Evolutionary conservation across 2,329 filamentous ascomycete species (phyloP).

Genomic region (Pseudocercospora fuligena): DNA sequence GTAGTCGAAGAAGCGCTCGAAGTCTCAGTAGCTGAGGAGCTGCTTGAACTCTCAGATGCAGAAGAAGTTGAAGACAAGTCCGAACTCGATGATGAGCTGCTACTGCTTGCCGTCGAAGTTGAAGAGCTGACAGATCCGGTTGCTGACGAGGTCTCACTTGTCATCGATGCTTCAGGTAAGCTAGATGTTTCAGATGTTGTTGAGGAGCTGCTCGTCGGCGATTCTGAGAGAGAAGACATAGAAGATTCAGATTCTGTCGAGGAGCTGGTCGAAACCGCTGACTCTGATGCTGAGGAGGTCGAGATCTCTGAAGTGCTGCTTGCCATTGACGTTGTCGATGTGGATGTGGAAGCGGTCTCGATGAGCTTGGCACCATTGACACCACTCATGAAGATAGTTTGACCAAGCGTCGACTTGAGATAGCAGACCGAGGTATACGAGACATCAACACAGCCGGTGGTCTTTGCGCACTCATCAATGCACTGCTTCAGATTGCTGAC

Average conservation of each 20-base stretch:
- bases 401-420: constrained; percentile 38
- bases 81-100: too few relatives aligned
- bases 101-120: too few relatives aligned
- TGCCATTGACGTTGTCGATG: constrained; percentile 4
- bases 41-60: background rate
- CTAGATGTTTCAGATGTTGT: too few relatives aligned
- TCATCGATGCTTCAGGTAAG: too few relatives aligned
- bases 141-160: too few relatives aligned
- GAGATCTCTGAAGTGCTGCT: background rate
- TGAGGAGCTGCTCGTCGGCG: too few relatives aligned
- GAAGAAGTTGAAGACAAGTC: background rate
- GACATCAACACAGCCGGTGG: constrained; percentile 40
- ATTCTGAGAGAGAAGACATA: too few relatives aligned
- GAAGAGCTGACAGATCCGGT: too few relatives aligned
- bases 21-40: constrained; percentile 1
- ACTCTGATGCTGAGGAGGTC: too few relatives aligned
- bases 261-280: too few relatives aligned
- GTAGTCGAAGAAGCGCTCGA: background rate
- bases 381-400: constrained; percentile 23
- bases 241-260: too few relatives aligned
- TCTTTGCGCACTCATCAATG: constrained; percentile 39
- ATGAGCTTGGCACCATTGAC: constrained; percentile 38
- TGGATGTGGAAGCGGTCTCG: constrained; percentile 3
- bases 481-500: constrained; percentile 36
- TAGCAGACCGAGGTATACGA: constrained; percentile 40